Conservation (phyloP, 1,284 basidiomycete genomes). For the Ustilago curta region DNA sequence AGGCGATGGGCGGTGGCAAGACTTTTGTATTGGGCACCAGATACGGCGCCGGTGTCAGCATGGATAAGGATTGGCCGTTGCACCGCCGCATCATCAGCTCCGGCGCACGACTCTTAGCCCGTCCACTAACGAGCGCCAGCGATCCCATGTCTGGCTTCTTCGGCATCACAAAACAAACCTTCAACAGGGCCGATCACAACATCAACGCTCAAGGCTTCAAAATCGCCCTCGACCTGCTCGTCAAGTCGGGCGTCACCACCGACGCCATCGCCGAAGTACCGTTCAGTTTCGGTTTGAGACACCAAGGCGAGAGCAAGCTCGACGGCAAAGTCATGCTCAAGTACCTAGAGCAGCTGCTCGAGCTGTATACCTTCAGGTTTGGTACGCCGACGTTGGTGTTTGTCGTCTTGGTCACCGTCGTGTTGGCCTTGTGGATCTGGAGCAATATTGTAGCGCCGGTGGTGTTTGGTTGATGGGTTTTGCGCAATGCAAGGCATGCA, state of each 20-base stretch:
- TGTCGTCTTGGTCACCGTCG: conserved; percentile 16
- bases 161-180: conserved; percentile 70
- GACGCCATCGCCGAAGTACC: conserved; percentile 43
- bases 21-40: conserved; percentile 72
- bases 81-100: conserved; percentile 72
- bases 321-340: conserved; percentile 55
- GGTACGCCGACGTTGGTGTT: conserved; percentile 26
- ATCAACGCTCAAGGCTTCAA: conserved; percentile 56
- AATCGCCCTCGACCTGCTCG: conserved; percentile 50
- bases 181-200: conserved; percentile 24
- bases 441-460: conserved; percentile 15
- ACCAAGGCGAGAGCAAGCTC: conserved; percentile 48
- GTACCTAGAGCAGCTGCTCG: conserved; percentile 43
- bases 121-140: conserved; percentile 71
- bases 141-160: conserved; percentile 73
- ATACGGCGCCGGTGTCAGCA: conserved; percentile 71
- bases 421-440: conserved; percentile 41
- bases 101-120: conserved; percentile 71
- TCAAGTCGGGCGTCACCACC: conserved; percentile 38
- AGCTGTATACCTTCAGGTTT: conserved; percentile 48
- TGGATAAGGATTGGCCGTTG: conserved; percentile 72
- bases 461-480: conserved; percentile 9
- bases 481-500: neutral
- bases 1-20: conserved; percentile 67
- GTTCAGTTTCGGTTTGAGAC: conserved; percentile 47